These are phyloP conservation scores for Drosera capensis DNA, from an alignment of 148 eudicot genomes.

Conservation along the genomic window DNA sequence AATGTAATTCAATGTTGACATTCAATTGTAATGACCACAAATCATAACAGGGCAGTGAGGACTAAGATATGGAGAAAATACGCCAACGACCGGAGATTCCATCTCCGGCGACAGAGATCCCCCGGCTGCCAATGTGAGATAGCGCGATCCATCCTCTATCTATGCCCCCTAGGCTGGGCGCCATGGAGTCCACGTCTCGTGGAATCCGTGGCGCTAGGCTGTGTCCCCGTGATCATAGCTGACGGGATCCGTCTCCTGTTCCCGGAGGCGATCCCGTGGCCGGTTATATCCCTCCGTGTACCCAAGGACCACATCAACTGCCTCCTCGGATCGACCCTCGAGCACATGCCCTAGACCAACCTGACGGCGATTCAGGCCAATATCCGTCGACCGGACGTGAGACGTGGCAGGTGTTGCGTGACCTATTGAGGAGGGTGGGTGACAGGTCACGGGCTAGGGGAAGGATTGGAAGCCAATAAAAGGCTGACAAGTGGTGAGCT, in stretches of 20 bases:
- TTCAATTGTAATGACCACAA: too few relatives aligned
- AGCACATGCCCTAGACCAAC: conserved; percentile 44
- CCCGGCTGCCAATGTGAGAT: conserved; percentile 72
- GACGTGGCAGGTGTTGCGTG: conserved; percentile 44
- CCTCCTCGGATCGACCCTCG: conserved; percentile 37
- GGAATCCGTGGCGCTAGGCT: conserved; percentile 66
- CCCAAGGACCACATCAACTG: conserved; percentile 41
- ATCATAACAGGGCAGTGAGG: conserved; percentile 44
- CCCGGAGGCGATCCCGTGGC: conserved; percentile 43
- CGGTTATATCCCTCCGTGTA: conserved; percentile 53
- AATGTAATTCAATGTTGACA: neutral
- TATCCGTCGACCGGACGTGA: conserved; percentile 57
- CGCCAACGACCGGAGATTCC: conserved; percentile 39
- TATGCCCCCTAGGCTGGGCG: conserved; percentile 93
- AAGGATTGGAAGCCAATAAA: neutral
- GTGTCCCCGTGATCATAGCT: conserved; percentile 83
- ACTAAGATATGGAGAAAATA: conserved; percentile 50
- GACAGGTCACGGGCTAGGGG: neutral
- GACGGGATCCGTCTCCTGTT: conserved; percentile 68
- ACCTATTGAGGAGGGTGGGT: conserved; percentile 21
- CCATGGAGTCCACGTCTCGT: conserved; percentile 93
- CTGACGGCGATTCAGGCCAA: conserved; percentile 37
- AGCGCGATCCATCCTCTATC: conserved; percentile 47
- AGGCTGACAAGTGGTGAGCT: neutral
- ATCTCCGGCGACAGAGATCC: conserved; percentile 43